These are phyloP conservation scores for Elaeis guineensis DNA, from an alignment of 176 grass and related monocot genomes.

Conservation along the genomic window DNA sequence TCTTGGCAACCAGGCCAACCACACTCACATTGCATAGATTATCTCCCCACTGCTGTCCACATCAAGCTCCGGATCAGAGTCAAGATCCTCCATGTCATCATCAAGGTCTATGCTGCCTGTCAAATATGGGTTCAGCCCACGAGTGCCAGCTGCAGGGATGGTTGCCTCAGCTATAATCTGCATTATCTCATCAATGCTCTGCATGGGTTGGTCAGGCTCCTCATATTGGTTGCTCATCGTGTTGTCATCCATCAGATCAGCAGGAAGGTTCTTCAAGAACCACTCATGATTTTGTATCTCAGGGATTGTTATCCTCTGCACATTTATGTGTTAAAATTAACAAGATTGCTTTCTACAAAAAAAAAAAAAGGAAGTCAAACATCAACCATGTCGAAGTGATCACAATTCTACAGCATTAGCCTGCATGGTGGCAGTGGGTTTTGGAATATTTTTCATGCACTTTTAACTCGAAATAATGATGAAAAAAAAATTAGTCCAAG, in stretches of 20 bases:
- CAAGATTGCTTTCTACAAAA: too few relatives aligned
- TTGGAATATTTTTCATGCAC: too few relatives aligned
- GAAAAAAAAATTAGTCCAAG: too few relatives aligned
- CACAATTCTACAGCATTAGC: too few relatives aligned
- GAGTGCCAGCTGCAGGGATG: conserved; percentile 28
- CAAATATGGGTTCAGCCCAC: conserved; percentile 30
- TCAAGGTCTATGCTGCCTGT: conserved; percentile 30
- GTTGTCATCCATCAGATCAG: conserved; percentile 53
- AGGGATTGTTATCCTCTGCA: conserved; percentile 69
- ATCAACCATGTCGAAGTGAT: too few relatives aligned
- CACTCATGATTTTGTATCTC: conserved; percentile 64
- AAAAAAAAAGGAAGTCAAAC: too few relatives aligned
- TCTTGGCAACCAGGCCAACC: too few relatives aligned
- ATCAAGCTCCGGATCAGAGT: conserved; percentile 63
- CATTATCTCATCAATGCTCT: conserved; percentile 64
- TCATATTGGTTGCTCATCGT: conserved; percentile 46
- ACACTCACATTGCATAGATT: conserved; percentile 34
- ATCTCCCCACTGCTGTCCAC: conserved; percentile 52
- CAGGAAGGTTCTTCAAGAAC: conserved; percentile 62
- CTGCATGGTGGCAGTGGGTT: too few relatives aligned
- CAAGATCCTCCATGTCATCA: conserved; percentile 65
- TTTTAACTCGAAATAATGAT: too few relatives aligned
- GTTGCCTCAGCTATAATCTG: conserved; percentile 72
- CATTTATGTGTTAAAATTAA: background rate
- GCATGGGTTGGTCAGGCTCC: conserved; percentile 69